These are phyloP conservation scores for Aspergillus conjunctus DNA, from an alignment of 495 filamentous ascomycete species.

Conservation along the genomic window DNA sequence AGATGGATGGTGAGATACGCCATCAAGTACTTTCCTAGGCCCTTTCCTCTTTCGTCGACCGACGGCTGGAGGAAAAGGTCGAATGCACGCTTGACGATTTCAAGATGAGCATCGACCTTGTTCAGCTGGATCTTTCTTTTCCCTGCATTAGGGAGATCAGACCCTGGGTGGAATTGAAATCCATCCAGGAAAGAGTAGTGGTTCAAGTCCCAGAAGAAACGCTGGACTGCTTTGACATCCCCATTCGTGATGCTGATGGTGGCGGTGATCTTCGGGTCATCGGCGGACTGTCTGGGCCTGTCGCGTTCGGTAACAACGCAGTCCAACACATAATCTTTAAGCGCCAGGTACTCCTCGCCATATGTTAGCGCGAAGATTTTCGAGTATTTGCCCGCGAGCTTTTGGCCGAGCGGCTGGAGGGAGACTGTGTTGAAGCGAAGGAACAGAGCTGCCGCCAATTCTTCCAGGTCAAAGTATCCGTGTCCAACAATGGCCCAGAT, in stretches of 20 bases:
- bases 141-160: background rate
- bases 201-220: slow-evolving; percentile 27
- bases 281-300: slow-evolving; percentile 21
- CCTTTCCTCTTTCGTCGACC: slow-evolving; percentile 7
- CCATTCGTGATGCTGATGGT: slow-evolving; percentile 31
- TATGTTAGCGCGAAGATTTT: slow-evolving; percentile 21
- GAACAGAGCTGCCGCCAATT: slow-evolving; percentile 26
- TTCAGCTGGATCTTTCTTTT: slow-evolving; percentile 25
- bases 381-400: slow-evolving; percentile 29
- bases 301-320: slow-evolving; percentile 22
- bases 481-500: slow-evolving; percentile 27
- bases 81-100: slow-evolving; percentile 27
- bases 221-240: slow-evolving; percentile 26
- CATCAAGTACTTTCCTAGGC: slow-evolving; percentile 12
- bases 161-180: slow-evolving; percentile 10
- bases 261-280: slow-evolving; percentile 26
- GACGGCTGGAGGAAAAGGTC: slow-evolving; percentile 15
- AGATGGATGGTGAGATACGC: slow-evolving; percentile 22
- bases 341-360: slow-evolving; percentile 1
- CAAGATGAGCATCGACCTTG: slow-evolving; percentile 24
- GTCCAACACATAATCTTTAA: slow-evolving; percentile 21
- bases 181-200: slow-evolving; percentile 18
- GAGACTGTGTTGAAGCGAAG: slow-evolving; percentile 24
- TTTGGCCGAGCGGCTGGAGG: slow-evolving; percentile 24
- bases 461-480: slow-evolving; percentile 13